phyloP scores from a whole-genome alignment of 306 rosid species.

The Quillaja saponaria region DNA sequence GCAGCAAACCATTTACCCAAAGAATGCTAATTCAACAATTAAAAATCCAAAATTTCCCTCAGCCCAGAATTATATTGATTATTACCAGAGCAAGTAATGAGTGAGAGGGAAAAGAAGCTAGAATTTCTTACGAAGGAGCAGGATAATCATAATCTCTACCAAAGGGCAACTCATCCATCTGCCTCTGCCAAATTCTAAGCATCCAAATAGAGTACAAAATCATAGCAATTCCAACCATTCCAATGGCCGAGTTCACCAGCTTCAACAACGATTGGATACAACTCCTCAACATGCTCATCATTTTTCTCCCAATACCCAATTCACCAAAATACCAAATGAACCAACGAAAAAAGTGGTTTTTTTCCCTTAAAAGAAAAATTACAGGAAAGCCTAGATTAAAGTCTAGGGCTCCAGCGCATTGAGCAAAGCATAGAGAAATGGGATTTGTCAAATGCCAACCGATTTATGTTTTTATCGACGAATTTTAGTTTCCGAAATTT shows the following conservation, averaged over 20 bases:
- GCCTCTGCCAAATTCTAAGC: slow-evolving; percentile 71
- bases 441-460: no score
- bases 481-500: background rate
- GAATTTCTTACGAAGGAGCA: slow-evolving; percentile 54
- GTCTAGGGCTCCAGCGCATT: slow-evolving; percentile 34
- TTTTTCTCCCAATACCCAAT: slow-evolving; percentile 28
- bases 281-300: slow-evolving; percentile 58
- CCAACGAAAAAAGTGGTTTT: background rate
- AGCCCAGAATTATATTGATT: background rate
- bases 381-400: slow-evolving; percentile 31
- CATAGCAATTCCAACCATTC: slow-evolving; percentile 77
- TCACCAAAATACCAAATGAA: background rate
- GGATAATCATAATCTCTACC: slow-evolving; percentile 49
- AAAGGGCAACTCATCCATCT: slow-evolving; percentile 52
- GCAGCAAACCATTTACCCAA: background rate
- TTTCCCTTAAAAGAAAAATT: slow-evolving; percentile 1
- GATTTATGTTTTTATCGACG: background rate
- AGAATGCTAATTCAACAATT: background rate
- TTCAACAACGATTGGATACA: slow-evolving; percentile 74
- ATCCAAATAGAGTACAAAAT: slow-evolving; percentile 69
- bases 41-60: background rate
- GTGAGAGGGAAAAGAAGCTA: background rate
- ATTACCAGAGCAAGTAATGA: background rate
- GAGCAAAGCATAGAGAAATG: background rate
- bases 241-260: slow-evolving; percentile 71